Conservation (phyloP, 306 rosid genomes). For the Vigna radiata region DNA sequence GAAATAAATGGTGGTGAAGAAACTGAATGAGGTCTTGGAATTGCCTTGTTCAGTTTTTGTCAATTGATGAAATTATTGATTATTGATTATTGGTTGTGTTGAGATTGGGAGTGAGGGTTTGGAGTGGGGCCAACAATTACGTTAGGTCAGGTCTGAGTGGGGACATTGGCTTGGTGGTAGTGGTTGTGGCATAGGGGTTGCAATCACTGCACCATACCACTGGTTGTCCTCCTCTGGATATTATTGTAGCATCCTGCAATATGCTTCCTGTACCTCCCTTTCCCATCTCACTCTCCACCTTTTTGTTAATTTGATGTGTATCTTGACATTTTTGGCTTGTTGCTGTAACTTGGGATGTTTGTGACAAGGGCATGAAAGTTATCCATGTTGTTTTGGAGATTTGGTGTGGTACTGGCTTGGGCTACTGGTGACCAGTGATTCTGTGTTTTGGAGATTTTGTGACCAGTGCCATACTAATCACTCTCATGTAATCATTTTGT, state of each 20-base stretch:
- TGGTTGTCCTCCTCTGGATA: background rate
- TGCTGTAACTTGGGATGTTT: background rate
- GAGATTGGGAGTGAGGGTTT: background rate
- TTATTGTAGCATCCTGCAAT: background rate
- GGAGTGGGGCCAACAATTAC: background rate
- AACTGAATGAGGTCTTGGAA: background rate
- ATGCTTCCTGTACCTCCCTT: too few relatives aligned
- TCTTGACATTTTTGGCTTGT: background rate
- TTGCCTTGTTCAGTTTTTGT: background rate
- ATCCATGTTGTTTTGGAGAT: background rate
- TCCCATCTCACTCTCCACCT: background rate
- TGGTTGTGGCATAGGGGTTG: background rate
- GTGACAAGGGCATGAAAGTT: background rate
- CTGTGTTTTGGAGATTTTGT: too few relatives aligned
- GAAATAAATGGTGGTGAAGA: background rate
- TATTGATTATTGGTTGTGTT: background rate
- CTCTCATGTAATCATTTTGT: background rate
- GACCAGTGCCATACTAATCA: background rate
- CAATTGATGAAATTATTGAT: background rate
- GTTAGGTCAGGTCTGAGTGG: background rate
- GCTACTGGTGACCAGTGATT: background rate
- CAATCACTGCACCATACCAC: background rate
- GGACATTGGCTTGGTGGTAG: background rate
- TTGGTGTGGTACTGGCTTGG: background rate
- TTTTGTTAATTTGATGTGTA: background rate